Evolutionary conservation across 2,329 filamentous ascomycete species (phyloP), one percentile per base, ranked within the genome.

Genomic region (Aureobasidium sp.): DNA sequence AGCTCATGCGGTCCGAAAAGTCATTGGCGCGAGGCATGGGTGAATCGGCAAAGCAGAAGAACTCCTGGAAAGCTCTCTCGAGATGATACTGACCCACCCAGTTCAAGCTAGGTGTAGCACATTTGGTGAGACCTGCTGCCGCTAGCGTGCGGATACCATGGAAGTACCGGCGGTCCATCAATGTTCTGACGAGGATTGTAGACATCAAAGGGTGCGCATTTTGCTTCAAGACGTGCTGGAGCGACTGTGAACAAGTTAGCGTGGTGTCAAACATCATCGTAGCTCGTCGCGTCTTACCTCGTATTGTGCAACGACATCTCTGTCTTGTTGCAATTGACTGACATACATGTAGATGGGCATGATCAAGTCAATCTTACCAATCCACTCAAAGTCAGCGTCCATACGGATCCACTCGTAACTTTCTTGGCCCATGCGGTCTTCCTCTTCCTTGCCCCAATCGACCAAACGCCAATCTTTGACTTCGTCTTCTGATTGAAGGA

Each of bases 361-460:
- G 65, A 87, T 87, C 53, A 88, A 77, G 64, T 88, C 86, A 74
- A 96, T 89, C 67, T 87, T 87, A 74, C 89, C 94, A 62, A 97
- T 87, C 94, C 94, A 99, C 73, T 99, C 94, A 67, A 97, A 97
- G 74, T 99, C 95, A 17, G 93, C 92, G 73, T 99, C 94, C 76
- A 97, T 89, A 22, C 94, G 88, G 68, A 99, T 96, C 94, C 95
- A 99, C 73, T 99, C 94, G 70, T 97, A 99, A 0, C 91, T 96
- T 72, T 99, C 94, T 66, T 91, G 86, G 62, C 94, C 91, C 92
- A 99, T 97, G 69, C 86, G 86, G 39, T 88, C 83, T 74, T 97
- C 92, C 17, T 93, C 90, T 61, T 95, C 90, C 63, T 88, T 84
- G 52, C 89, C 87, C 92, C 93, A 99, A 66, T 97, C 93, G 6